Evolutionary conservation across 1,139 yeast species (phyloP), one percentile per base, ranked within the genome.

Genomic region (Hyphopichia burtonii): DNA sequence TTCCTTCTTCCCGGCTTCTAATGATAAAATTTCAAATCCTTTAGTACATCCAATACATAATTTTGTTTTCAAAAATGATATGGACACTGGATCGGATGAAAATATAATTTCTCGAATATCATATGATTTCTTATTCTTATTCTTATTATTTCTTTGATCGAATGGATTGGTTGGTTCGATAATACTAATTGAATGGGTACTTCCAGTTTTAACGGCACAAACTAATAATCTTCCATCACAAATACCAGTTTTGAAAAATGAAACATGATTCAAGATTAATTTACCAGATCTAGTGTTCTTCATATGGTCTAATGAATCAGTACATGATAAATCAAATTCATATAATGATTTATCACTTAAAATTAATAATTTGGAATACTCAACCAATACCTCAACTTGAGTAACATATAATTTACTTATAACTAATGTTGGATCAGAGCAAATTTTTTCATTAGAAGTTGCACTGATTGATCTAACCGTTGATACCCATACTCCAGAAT

Each of bases 41-140:
- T 86, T 89, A 36, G 96, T 85, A 58, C 99, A 93, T 17, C 99
- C 99, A 49, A 93, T 86, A 69, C 98, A 91, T 47, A 93, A 69
- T 55, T 86, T 86, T 7, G 93, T 83, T 60, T 91, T 88, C 63
- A 93, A 71, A 57, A 93, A 93, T 31, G 96, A 90, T 23, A 93
- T 86, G 4, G 96, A 86, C 27, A 91, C 85, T 3, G 96, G 96
- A 53, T 93, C 98, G 7, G 96, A 85, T 36, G 82, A 82, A 59
- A 93, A 89, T 34, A 76, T 74, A 34, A 91, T 83, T 56, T 93
- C 98, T 41, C 82, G 76, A n/a, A 80, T 74, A 41, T 83, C 87
- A 47, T 74, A 73, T 56, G 80, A 79, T 57, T 84, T 80, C 55
- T 80, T 83, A 65, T 84, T 88, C 63, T 83, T 81, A 47, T 76